phyloP scores from a whole-genome alignment of 148 eudicot genomes.

The Cornus florida region DNA sequence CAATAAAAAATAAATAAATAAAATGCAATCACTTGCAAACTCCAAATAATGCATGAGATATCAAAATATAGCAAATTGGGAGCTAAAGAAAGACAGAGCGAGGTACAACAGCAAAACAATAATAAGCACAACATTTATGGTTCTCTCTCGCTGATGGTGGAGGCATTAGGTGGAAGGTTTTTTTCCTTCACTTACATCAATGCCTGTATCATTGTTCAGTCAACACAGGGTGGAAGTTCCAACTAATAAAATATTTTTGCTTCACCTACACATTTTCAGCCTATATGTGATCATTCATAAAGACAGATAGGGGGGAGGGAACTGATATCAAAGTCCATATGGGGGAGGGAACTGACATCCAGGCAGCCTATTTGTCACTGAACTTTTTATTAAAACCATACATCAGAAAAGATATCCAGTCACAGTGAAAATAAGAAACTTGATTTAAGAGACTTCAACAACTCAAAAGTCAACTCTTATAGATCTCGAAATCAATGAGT shows the following conservation, averaged over 20 bases:
- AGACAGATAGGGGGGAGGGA: no score
- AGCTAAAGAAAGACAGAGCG: not conserved
- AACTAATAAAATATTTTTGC: not conserved
- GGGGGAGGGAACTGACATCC: no score
- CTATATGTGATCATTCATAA: not conserved
- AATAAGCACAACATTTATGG: not conserved
- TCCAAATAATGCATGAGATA: no score
- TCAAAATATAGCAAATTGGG: not conserved
- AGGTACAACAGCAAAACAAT: not conserved
- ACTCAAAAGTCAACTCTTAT: not conserved
- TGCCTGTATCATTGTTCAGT: not conserved
- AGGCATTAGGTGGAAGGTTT: not conserved
- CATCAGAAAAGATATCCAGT: not conserved
- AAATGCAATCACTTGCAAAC: not conserved
- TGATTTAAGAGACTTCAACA: not conserved
- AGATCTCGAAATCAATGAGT: not conserved
- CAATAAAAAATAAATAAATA: no score
- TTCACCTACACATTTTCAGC: not conserved
- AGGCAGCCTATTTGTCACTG: no score
- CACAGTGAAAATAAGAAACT: not conserved
- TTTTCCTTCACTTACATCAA: not conserved
- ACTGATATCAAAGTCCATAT: no score
- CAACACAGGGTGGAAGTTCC: not conserved
- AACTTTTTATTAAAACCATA: not conserved
- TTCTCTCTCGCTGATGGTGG: not conserved